phyloP scores from a whole-genome alignment of 192 early-diverging fungal species.

The Coemansia sp. region DNA sequence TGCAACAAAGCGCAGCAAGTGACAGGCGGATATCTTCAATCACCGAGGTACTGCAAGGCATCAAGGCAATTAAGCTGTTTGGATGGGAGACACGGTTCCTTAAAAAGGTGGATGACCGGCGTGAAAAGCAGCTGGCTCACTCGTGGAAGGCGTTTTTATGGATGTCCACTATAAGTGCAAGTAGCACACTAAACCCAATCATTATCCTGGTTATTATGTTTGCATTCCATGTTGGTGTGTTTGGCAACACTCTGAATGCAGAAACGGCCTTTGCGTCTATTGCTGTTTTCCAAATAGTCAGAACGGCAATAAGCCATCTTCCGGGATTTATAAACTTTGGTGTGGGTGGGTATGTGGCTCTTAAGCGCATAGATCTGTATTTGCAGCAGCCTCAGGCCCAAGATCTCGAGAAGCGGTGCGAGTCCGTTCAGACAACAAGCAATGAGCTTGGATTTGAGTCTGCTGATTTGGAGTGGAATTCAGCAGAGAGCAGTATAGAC shows the following conservation, averaged over 20 bases:
- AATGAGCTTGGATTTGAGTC: constrained; percentile 5
- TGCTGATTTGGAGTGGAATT: background rate
- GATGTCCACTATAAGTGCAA: constrained; percentile 52
- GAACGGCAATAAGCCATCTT: constrained; percentile 60
- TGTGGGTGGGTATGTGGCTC: constrained; percentile 63
- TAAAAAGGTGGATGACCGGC: background rate
- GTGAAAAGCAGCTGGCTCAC: constrained; percentile 63
- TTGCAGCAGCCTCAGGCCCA: constrained; percentile 72
- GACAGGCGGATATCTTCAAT: constrained; percentile 73
- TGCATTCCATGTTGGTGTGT: constrained; percentile 58
- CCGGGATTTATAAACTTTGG: constrained; percentile 61
- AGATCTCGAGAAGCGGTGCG: constrained; percentile 42
- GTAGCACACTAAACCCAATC: constrained; percentile 62
- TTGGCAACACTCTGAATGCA: constrained; percentile 32
- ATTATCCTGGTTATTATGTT: constrained; percentile 64
- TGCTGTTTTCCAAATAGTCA: constrained; percentile 69
- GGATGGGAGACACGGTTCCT: no score
- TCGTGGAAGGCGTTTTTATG: constrained; percentile 55
- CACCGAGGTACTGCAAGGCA: no score
- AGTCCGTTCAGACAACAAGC: background rate
- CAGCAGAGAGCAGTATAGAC: constrained; percentile 12
- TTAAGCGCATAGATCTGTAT: constrained; percentile 74
- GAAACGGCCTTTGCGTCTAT: constrained; percentile 66
- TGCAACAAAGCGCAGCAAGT: constrained; percentile 58
- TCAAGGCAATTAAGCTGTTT: no score